These are phyloP conservation scores for Cercophora samala DNA, from an alignment of 495 filamentous ascomycete genomes.

Conservation along the genomic window DNA sequence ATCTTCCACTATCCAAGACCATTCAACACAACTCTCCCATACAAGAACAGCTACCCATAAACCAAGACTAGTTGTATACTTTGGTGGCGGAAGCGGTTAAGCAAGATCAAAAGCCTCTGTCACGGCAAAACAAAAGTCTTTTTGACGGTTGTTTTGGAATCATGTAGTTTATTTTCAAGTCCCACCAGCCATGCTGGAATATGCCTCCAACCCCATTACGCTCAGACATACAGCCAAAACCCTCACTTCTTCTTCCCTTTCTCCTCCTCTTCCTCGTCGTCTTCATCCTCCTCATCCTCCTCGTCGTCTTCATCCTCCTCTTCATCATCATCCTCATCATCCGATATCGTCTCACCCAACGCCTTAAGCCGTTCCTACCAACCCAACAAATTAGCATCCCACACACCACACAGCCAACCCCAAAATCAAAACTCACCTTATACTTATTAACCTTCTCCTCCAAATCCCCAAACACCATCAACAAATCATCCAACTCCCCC, in stretches of 20 bases:
- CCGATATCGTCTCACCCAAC: constrained; percentile 70
- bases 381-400: constrained; percentile 18
- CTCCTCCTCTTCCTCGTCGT: constrained; percentile 44
- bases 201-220: too few species aligned
- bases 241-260: neutral
- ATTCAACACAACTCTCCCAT: too few species aligned
- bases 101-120: too few species aligned
- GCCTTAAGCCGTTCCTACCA: constrained; percentile 65
- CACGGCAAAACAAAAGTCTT: too few species aligned
- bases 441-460: constrained; percentile 78
- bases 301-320: constrained; percentile 62
- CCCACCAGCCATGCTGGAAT: too few species aligned
- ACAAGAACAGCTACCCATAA: too few species aligned
- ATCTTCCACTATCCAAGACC: too few species aligned
- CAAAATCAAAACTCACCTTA: constrained; percentile 63
- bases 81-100: too few species aligned
- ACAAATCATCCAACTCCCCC: constrained; percentile 73
- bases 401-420: neutral
- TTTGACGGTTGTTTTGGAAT: too few species aligned
- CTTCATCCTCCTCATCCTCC: constrained; percentile 40
- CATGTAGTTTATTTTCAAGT: too few species aligned
- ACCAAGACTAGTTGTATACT: too few species aligned
- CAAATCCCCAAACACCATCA: constrained; percentile 86
- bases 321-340: constrained; percentile 71
- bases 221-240: neutral